Conservation (phyloP, 108 stramenopile species). For the Cyclotella sp. region DNA sequence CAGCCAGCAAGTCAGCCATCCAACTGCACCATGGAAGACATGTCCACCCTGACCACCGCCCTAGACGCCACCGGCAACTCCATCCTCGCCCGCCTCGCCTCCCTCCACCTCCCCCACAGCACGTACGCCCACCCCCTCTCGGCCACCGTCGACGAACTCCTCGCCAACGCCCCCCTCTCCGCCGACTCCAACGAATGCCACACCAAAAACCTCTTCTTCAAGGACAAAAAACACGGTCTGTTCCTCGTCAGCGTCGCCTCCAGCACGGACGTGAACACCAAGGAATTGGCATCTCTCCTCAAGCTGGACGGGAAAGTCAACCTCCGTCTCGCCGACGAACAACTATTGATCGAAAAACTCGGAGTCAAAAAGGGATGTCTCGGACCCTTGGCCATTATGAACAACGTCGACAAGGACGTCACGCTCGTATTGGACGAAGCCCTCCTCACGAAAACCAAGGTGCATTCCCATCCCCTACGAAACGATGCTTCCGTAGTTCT, state of each 20-base stretch:
- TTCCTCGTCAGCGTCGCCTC: constrained; percentile 69
- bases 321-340: constrained; percentile 87
- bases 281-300: constrained; percentile 78
- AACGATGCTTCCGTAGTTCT: constrained; percentile 88
- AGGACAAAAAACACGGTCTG: constrained; percentile 91
- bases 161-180: constrained; percentile 68
- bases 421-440: constrained; percentile 86
- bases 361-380: constrained; percentile 88
- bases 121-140: constrained; percentile 71
- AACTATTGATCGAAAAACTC: constrained; percentile 65
- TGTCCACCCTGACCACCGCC: constrained; percentile 26
- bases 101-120: constrained; percentile 59
- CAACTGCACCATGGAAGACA: constrained; percentile 32
- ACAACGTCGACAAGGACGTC: constrained; percentile 69
- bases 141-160: constrained; percentile 81
- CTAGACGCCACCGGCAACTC: constrained; percentile 65
- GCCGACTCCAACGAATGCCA: constrained; percentile 64
- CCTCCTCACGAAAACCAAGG: constrained; percentile 50
- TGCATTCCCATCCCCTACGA: constrained; percentile 90
- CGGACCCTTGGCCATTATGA: constrained; percentile 84
- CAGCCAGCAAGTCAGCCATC: neutral
- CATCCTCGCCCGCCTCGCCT: constrained; percentile 62
- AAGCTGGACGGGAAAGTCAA: constrained; percentile 92
- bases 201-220: constrained; percentile 92
- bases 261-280: constrained; percentile 76